These are phyloP conservation scores for Heliocybe sulcata DNA, from an alignment of 1,284 basidiomycete genomes.

Conservation along the genomic window DNA sequence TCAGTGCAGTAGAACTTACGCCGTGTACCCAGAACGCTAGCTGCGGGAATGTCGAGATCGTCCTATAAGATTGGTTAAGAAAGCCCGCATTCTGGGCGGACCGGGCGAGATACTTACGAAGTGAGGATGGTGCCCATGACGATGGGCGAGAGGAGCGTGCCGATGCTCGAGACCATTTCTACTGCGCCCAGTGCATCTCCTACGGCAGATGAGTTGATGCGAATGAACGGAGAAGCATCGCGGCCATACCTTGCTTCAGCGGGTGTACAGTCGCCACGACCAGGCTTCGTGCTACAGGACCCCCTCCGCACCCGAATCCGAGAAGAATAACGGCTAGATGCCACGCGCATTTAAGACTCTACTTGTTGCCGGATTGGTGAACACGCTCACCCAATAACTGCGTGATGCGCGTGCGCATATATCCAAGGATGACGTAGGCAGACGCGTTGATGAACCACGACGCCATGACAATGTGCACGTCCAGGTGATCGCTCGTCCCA, in stretches of 20 bases:
- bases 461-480: slow-evolving; percentile 20
- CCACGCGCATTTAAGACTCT: not conserved
- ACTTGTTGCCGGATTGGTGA: slow-evolving; percentile 2
- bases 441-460: slow-evolving; percentile 14
- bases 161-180: slow-evolving; percentile 22
- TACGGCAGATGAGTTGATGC: slow-evolving; percentile 8
- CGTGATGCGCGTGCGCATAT: slow-evolving; percentile 10
- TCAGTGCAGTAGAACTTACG: slow-evolving; percentile 8
- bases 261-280: slow-evolving; percentile 23
- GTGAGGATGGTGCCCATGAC: slow-evolving; percentile 16
- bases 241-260: slow-evolving; percentile 20
- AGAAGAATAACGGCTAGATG: slow-evolving; percentile 9
- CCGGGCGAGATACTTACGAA: slow-evolving; percentile 10
- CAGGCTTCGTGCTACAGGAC: slow-evolving; percentile 19
- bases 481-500: slow-evolving; percentile 19
- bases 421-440: slow-evolving; percentile 13
- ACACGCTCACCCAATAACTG: slow-evolving; percentile 9
- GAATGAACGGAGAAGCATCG: not conserved
- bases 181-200: slow-evolving; percentile 24
- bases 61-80: slow-evolving; percentile 8
- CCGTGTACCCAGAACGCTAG: slow-evolving; percentile 16
- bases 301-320: slow-evolving; percentile 13
- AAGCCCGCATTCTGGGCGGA: not conserved
- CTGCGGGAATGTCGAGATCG: slow-evolving; percentile 14
- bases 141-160: slow-evolving; percentile 16